These are phyloP conservation scores for Parsonsia alboflavescens DNA, from an alignment of 257 asterid species.

Conservation along the genomic window DNA sequence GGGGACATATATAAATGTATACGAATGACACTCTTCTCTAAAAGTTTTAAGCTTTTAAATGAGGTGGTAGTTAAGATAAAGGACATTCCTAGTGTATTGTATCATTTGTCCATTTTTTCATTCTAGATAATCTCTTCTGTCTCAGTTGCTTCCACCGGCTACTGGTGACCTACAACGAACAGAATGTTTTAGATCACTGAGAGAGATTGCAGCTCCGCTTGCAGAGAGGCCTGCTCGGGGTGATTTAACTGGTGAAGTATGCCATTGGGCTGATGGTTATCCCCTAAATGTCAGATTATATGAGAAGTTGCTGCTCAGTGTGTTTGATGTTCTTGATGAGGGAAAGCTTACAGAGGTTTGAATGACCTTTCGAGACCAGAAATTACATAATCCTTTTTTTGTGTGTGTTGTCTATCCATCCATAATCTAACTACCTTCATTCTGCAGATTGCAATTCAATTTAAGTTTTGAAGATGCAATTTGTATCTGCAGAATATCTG, in stretches of 20 bases:
- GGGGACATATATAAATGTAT: too few species aligned
- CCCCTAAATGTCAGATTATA: conserved; percentile 83
- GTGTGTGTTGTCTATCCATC: neutral
- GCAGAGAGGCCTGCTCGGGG: conserved; percentile 99
- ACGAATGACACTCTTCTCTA: too few species aligned
- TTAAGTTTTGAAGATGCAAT: neutral
- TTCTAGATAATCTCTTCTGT: conserved; percentile 19
- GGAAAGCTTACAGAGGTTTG: conserved; percentile 99
- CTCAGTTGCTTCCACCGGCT: conserved; percentile 81
- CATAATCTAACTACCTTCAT: neutral
- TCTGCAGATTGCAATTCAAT: neutral
- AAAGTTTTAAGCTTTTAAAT: neutral
- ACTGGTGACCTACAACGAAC: conserved; percentile 87
- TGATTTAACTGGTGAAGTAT: conserved; percentile 97
- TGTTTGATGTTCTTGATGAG: conserved; percentile 93
- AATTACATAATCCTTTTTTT: neutral
- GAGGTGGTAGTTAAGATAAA: neutral
- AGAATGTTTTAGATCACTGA: conserved; percentile 80
- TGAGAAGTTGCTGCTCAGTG: conserved; percentile 86
- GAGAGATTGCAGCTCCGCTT: conserved; percentile 73
- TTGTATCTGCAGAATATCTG: neutral
- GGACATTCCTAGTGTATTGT: neutral
- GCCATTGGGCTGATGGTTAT: conserved; percentile 99
- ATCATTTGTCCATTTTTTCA: neutral
- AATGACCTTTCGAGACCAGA: neutral